Conservation (phyloP, 2,329 filamentous ascomycete species). For the Hymenoscyphus occultus region DNA sequence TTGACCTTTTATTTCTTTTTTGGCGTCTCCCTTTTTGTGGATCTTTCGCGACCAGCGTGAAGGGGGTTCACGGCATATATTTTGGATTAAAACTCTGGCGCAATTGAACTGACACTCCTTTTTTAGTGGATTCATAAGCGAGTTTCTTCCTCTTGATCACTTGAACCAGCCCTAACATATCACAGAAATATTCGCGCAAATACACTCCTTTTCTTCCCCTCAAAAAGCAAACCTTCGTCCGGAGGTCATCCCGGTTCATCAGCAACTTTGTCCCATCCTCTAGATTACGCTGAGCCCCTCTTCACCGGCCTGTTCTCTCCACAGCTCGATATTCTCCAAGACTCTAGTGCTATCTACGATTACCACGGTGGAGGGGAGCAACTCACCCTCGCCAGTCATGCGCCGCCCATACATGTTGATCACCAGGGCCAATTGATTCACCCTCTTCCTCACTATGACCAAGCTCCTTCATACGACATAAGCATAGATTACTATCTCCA, state of each 20-base stretch:
- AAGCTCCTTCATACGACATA: constrained; percentile 11
- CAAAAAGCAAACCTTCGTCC: constrained; percentile 34
- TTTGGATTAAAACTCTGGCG: too few species aligned
- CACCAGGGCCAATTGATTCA: neutral
- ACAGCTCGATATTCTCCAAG: constrained; percentile 33
- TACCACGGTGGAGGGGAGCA: constrained; percentile 40
- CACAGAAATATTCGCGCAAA: constrained; percentile 35
- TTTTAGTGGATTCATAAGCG: constrained; percentile 46
- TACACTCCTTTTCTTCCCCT: constrained; percentile 45
- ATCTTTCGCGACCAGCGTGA: too few species aligned
- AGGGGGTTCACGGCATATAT: too few species aligned
- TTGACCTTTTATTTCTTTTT: neutral
- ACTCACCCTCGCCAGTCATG: constrained; percentile 37
- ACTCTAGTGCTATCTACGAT: constrained; percentile 23
- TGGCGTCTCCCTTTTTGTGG: too few species aligned
- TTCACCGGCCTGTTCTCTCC: constrained; percentile 42
- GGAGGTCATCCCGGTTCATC: constrained; percentile 32
- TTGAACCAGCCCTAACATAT: neutral
- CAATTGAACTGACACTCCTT: neutral
- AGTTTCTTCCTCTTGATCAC: neutral
- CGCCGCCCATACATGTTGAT: neutral
- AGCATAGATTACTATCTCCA: constrained; percentile 32
- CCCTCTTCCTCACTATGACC: neutral
- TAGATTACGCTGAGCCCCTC: constrained; percentile 34
- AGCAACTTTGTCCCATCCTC: constrained; percentile 30